Base-by-base conservation (phyloP, 305 asterid genomes). In the Fraxinus nigra region DNA sequence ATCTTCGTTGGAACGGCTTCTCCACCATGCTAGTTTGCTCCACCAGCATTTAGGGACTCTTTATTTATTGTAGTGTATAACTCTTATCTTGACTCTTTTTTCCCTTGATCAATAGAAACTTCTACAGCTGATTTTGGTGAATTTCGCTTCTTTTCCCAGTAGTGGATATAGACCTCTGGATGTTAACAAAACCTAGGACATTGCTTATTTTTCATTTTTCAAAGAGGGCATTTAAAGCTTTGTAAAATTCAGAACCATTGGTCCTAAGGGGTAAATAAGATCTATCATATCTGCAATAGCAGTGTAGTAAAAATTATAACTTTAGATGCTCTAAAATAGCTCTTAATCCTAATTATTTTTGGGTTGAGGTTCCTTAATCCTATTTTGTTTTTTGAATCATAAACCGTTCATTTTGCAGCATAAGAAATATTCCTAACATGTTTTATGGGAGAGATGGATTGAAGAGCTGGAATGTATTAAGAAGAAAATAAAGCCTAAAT, bases 11-110 rank as follows among this genome's bases (percentile, higher is more conserved):
- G 33, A 10, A 6, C 14, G 40, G 20, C 22, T 32, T 61, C 70
- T 35, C 30, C 72, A 16, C 30, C 78, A 79, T 84, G 54, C 67
- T 37, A 74, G 76, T 5, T 78, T 33, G 78, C 82, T 84, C 83
- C 78, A 83, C n/a, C 43, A 72, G 76, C 78, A 48, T 81, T 54
- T 77, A 22, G 56, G 30, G 65, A 54, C 65, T n/a, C 10, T 72
- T 37, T 30, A 28, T 76, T 77, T 61, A 18, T 38, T 72, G 61
- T 40, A 83, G 80, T 80, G 75, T 61, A 14, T 28, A 56, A 77
- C n/a, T 75, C 69, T 82, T 81, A 67, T 77, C 48, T 20, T 30
- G 43, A 38, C 76, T 0, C 18, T 54, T 77, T 20, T 38, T 75
- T 40, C 18, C 26, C 79, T 77, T 79, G 81, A 77, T 65, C 75